Percentiles rank a stretch among this genome's conserved stretches.
phyloP scores from a whole-genome alignment of 371 early-diverging fungal species.

The Syncephalis fuscata region DNA sequence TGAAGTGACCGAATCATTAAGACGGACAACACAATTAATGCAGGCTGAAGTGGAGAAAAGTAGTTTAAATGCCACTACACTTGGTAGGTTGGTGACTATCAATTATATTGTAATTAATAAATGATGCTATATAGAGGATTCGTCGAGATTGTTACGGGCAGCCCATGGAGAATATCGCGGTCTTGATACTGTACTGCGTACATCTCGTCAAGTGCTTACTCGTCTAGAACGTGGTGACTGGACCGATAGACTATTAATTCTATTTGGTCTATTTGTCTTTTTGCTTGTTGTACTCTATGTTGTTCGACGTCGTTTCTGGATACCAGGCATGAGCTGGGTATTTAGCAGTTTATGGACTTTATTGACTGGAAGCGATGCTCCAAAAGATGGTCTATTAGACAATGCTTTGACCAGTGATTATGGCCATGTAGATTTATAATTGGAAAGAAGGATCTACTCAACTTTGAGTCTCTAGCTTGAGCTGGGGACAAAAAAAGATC shows the following conservation, averaged over 20 bases:
- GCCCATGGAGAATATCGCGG: conserved; percentile 42
- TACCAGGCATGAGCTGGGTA: conserved; percentile 25
- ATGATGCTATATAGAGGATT: conserved; percentile 27
- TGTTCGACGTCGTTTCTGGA: conserved; percentile 46
- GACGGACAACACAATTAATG: conserved; percentile 51
- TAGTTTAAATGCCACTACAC: conserved; percentile 32
- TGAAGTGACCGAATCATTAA: conserved; percentile 42
- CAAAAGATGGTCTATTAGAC: too few relatives aligned
- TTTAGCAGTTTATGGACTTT: background rate
- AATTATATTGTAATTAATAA: background rate
- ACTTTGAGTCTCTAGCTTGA: too few relatives aligned
- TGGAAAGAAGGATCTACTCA: too few relatives aligned
- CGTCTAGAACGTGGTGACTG: conserved; percentile 53
- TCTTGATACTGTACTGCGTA: conserved; percentile 31
- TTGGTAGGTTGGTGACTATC: conserved; percentile 24
- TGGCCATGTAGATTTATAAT: too few relatives aligned
- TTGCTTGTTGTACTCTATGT: conserved; percentile 39
- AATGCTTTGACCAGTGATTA: too few relatives aligned
- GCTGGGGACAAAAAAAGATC: too few relatives aligned
- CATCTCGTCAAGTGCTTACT: conserved; percentile 41
- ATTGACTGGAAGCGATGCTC: too few relatives aligned
- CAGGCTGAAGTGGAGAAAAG: conserved; percentile 57
- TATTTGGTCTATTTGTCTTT: conserved; percentile 44
- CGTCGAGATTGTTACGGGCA: conserved; percentile 30
- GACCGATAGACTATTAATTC: conserved; percentile 44